Conservation (phyloP, 2,329 filamentous ascomycete genomes). For the Aspergillus sp. region DNA sequence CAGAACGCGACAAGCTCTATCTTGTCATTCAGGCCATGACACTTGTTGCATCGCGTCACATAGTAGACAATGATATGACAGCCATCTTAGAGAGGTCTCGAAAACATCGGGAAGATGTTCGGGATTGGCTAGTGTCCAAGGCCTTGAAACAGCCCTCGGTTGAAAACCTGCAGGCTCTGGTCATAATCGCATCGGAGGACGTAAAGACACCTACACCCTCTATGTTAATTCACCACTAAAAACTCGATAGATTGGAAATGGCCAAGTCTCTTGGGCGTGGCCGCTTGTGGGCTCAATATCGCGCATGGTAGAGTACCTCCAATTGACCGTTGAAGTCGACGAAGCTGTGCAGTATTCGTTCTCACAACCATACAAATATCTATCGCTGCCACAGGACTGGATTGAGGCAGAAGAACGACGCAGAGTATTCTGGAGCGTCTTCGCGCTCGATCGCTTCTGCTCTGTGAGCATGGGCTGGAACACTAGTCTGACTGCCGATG, state of each 20-base stretch:
- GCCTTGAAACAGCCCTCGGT: conserved; percentile 21
- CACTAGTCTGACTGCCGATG: conserved; percentile 34
- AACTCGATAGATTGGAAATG: conserved; percentile 27
- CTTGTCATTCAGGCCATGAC: conserved; percentile 37
- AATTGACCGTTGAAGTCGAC: conserved; percentile 34
- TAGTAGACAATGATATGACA: conserved; percentile 11
- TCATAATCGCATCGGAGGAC: conserved; percentile 38
- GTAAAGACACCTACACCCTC: conserved; percentile 17
- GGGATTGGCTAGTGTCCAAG: conserved; percentile 10
- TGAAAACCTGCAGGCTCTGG: conserved; percentile 22
- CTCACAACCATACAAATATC: conserved; percentile 24
- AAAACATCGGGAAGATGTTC: conserved; percentile 2
- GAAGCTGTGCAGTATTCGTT: conserved; percentile 21
- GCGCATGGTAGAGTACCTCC: conserved; percentile 37
- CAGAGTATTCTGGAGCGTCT: conserved; percentile 44
- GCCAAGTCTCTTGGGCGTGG: conserved; percentile 31
- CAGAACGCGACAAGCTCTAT: conserved; percentile 21
- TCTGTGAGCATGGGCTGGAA: conserved; percentile 39
- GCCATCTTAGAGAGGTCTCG: neutral
- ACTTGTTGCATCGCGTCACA: conserved; percentile 37
- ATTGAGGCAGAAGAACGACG: conserved; percentile 39
- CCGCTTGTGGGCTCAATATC: conserved; percentile 37
- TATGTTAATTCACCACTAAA: neutral
- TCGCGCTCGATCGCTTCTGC: conserved; percentile 37
- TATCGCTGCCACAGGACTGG: conserved; percentile 32